Evolutionary conservation across 2,329 filamentous ascomycete genomes (phyloP).

Genomic region (Exophiala aquamarina): DNA sequence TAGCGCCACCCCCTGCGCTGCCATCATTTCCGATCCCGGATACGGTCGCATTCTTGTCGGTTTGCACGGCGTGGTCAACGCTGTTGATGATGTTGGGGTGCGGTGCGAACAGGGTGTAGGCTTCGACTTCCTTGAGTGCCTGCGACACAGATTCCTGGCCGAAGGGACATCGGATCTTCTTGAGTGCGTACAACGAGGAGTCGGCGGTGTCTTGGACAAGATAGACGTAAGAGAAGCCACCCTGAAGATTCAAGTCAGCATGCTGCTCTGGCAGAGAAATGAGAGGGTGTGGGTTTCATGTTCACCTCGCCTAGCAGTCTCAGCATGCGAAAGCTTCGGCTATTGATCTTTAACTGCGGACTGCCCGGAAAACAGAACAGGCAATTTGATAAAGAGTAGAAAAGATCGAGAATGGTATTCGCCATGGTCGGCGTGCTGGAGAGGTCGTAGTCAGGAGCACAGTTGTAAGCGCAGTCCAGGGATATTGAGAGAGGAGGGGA

Average conservation of each 20-base stretch:
- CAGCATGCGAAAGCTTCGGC: conserved; percentile 90
- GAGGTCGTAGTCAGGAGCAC: not conserved
- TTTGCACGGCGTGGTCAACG: conserved; percentile 78
- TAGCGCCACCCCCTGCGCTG: conserved; percentile 57
- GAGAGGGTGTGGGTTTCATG: not conserved
- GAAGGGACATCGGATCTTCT: conserved; percentile 98
- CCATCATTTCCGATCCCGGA: conserved; percentile 50
- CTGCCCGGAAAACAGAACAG: conserved; percentile 95
- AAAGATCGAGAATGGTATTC: conserved; percentile 80
- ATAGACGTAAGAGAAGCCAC: conserved; percentile 98
- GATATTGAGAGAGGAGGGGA: not conserved
- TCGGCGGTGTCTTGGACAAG: conserved; percentile 83
- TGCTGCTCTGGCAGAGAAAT: not conserved
- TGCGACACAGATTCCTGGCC: conserved; percentile 93
- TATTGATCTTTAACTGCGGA: conserved; percentile 93
- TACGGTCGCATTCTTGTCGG: conserved; percentile 61
- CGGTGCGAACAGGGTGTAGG: conserved; percentile 84
- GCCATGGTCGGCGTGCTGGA: conserved; percentile 57
- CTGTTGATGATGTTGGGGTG: conserved; percentile 83
- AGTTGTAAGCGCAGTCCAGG: conserved; percentile 15
- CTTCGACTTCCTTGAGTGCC: conserved; percentile 95
- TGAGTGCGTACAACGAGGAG: conserved; percentile 85
- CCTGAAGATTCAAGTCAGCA: conserved; percentile 50
- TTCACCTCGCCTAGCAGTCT: conserved; percentile 86
- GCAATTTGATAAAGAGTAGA: conserved; percentile 92